Evolutionary conservation across 768 basidiomycete species (phyloP).

Genomic region (Lactarius deliciosus): DNA sequence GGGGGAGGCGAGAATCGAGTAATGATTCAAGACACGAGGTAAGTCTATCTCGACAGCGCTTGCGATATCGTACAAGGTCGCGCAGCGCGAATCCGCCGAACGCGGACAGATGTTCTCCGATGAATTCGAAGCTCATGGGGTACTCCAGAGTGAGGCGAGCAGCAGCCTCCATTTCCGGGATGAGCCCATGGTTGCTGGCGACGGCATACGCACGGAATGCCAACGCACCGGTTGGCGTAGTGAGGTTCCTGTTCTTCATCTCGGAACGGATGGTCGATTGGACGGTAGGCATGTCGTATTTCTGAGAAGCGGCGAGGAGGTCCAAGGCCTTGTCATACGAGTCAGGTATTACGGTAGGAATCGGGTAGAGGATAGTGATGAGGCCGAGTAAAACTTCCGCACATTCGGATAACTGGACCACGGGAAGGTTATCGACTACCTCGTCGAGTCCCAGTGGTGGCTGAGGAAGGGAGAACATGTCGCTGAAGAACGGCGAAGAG

Average conservation of each 20-base stretch:
- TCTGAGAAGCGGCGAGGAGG: slow-evolving; percentile 28
- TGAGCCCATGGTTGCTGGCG: slow-evolving; percentile 18
- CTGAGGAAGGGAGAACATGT: slow-evolving; percentile 28
- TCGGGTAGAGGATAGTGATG: slow-evolving; percentile 19
- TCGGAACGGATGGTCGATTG: slow-evolving; percentile 6
- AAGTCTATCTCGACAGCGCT: slow-evolving; percentile 16
- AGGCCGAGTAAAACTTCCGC: slow-evolving; percentile 12
- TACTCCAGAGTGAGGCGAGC: slow-evolving; percentile 13
- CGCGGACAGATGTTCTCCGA: background rate
- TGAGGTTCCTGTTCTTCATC: slow-evolving; percentile 4
- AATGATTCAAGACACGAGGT: slow-evolving; percentile 6
- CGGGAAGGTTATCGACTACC: slow-evolving; percentile 5
- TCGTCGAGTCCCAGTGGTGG: slow-evolving; percentile 6
- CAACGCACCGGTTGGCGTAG: slow-evolving; percentile 2
- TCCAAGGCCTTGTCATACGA: slow-evolving; percentile 3
- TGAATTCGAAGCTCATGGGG: slow-evolving; percentile 19
- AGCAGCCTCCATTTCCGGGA: slow-evolving; percentile 4
- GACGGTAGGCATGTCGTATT: slow-evolving; percentile 18
- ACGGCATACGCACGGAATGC: slow-evolving; percentile 28
- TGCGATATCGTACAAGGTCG: slow-evolving; percentile 15
- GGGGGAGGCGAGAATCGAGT: slow-evolving; percentile 14
- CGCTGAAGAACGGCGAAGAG: slow-evolving; percentile 21
- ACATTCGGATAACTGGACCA: slow-evolving; percentile 15
- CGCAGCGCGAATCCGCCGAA: slow-evolving; percentile 13
- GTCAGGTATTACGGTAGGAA: slow-evolving; percentile 14